Evolutionary conservation across 805 yeast species (phyloP), one percentile per base, ranked within the genome.

Genomic region (Candida sithepensis): DNA sequence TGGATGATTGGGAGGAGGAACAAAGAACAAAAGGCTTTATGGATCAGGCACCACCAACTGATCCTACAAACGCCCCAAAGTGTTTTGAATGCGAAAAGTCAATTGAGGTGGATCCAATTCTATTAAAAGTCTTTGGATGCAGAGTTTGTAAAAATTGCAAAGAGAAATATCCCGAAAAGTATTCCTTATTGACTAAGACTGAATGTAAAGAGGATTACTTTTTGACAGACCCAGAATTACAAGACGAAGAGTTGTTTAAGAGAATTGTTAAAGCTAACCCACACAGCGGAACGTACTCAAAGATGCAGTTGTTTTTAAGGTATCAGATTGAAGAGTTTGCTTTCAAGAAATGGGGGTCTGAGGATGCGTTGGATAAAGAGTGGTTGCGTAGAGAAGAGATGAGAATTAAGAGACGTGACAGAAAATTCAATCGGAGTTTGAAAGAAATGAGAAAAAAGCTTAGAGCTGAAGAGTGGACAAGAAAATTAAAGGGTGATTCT

Each of bases 291-390:
- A 85, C 89, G 0, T 94, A 82, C 67, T 85, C 89, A 43, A 78
- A 94, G 60, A 94, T 94, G 99, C 96, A 91, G 74, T 72, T 94
- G 47, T 94, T 83, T 68, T 67, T 94, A 40, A 71, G 99, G 50
- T 86, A 82, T 60, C 98, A 94, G 59, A 89, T 94, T n/a, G 99
- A 94, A 64, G 88, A 85, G 58, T 88, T 76, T 67, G 96, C 98
- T 0, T 88, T 84, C 70, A 84, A 86, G 61, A 92, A 94, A 67
- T 94, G 99, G 99, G 96, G 94, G 1, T 85, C 95, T 1, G 77
- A 84, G 9, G 96, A 89, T 46, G 89, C 86, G 0, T 67, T 94
- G 36, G 99, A 94, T 65, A 77, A 77, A n/a, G 99, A 94, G 64
- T 94, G 96, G 88, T 86, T 88, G 54, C 67, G 88, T 44, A 70